phyloP scores from a whole-genome alignment of 495 filamentous ascomycete genomes.

The Apiosordaria backusii region DNA sequence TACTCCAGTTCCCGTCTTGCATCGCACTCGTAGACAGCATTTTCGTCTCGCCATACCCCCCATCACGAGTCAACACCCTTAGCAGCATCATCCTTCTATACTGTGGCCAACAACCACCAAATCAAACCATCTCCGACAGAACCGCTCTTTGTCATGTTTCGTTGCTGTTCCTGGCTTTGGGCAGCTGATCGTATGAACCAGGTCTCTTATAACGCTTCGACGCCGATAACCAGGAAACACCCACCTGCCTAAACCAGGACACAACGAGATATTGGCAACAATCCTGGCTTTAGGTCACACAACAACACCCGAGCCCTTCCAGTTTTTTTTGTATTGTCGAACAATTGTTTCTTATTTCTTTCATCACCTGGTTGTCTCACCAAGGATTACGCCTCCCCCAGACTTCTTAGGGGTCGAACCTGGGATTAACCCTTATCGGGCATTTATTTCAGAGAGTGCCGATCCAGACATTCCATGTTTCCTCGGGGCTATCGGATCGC shows the following conservation, averaged over 20 bases:
- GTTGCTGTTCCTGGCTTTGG: background rate
- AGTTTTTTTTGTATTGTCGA: background rate
- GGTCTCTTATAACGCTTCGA: background rate
- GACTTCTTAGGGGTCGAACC: background rate
- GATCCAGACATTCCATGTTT: background rate
- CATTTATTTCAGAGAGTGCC: background rate
- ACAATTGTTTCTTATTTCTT: background rate
- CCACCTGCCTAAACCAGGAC: background rate
- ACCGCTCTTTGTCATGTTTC: background rate
- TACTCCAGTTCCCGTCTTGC: background rate
- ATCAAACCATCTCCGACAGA: background rate
- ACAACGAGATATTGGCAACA: background rate
- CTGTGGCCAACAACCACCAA: too few relatives aligned
- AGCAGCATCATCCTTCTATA: background rate
- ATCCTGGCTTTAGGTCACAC: background rate
- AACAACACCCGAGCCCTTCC: background rate
- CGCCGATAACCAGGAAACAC: background rate
- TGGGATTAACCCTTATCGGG: background rate
- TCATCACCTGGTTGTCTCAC: background rate
- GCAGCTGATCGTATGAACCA: background rate
- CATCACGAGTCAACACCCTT: background rate
- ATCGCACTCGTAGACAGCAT: background rate
- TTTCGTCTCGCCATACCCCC: background rate
- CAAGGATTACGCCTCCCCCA: background rate
- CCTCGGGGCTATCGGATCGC: background rate